Base-by-base conservation (phyloP, 208 protist genomes). In the Trypanosomatidae sp. region DNA sequence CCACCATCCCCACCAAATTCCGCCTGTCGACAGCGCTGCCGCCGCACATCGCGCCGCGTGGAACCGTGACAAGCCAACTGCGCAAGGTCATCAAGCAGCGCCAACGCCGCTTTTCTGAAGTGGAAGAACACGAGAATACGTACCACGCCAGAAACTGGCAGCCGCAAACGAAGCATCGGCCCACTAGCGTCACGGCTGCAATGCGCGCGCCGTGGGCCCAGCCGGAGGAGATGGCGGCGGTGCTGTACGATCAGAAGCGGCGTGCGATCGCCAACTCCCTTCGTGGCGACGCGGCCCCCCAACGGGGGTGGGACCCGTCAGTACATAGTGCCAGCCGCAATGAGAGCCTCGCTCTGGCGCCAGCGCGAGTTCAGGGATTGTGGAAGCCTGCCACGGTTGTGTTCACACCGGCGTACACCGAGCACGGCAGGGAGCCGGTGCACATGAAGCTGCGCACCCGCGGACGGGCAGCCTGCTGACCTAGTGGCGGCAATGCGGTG, bases 391-490 rank as follows among this genome's bases (percentile, higher is more conserved):
- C 41, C 62, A 28, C 1, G 33, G 62, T 25, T 19, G 15, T 25
- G 33, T 39, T 44, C 44, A 36, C 41, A n/a, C 19, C 22, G 13
- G 66, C 68, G 50, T 59, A 58, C 28, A 78, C 62, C 46, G 59
- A 58, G 19, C 52, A 78, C 17, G 74, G 67, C 2, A 62, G 69
- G 41, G 59, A 78, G 74, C 58, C 73, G 47, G 74, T 78, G 36
- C 55, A 78, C 60, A 5, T 19, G n/a, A 64, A 62, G 7, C 56
- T 78, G 52, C 67, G 74, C 66, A 78, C 74, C 4, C 66, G 53
- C 41, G 9, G n/a, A 22, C 46, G n/a, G 52, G 10, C 30, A 17
- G 59, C 9, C 39, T n/a, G 2, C 19, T 65, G 39, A 44, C 22
- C 2, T 43, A 25, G 36, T 36, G 53, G 53, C 53, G 10, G 53